Evolutionary conservation across 805 yeast species (phyloP), one percentile per base, ranked within the genome.

Genomic region (Ogataea siamensis): DNA sequence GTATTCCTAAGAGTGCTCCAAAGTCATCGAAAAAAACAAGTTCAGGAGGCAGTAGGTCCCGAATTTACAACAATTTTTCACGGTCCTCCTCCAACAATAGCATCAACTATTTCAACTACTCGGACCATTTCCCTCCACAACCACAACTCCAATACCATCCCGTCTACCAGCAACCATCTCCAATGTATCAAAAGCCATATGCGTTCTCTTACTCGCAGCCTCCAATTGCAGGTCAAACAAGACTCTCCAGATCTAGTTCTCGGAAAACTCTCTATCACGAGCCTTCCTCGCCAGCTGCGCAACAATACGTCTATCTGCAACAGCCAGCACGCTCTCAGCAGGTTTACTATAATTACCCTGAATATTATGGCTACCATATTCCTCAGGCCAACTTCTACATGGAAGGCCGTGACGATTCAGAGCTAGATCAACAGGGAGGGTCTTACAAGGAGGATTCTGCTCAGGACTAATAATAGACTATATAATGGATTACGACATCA

Each of bases 401-500:
- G 27, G 37, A 22, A 3, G 36, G 30, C 15, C 31, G 26, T 16
- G 42, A 37, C 15, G 42, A 22, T n/a, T 12, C 14, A 7, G 37
- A 34, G 30, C 11, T 17, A 9, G 37, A 14, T 20, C 33, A 25
- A 4, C 18, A 19, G 14, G 32, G 18, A 2, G 36, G 20, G 8
- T 18, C 26, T 10, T 15, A 11, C 15, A 15, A 21, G 4, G 18
- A 31, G 27, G 28, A 31, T 15, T 5, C 17, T 12, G 32, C n/a
- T 18, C 16, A 19, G 24, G 15, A 32, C 8, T 18, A 11, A 19
- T 13, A 27, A 12, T 28, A 23, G 32, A 32, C 22, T n/a, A 8
- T n/a, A 8, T 16, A 27, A 38, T 32, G 32, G 19, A 34, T 34
- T 27, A 39, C 18, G 62, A 71, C 78, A 82, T 73, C 20, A 82